These are phyloP conservation scores for Angomonas deanei DNA, from an alignment of 208 protist genomes.

Conservation along the genomic window DNA sequence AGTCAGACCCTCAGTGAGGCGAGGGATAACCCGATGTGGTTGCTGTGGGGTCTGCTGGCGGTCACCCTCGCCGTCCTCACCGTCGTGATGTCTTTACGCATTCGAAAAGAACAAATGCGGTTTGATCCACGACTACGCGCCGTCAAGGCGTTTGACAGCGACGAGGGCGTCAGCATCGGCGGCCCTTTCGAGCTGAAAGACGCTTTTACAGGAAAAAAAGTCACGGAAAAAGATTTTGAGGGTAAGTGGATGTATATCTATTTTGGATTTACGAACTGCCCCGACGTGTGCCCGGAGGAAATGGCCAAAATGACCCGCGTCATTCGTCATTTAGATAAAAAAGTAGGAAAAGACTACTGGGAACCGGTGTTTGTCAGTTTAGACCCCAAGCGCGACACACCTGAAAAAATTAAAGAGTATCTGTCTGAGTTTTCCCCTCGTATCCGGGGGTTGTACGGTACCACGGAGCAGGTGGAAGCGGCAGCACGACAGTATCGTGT, in stretches of 20 bases:
- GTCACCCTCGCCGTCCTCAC: slow-evolving; percentile 45
- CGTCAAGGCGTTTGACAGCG: slow-evolving; percentile 64
- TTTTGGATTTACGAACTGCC: slow-evolving; percentile 97
- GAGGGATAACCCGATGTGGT: slow-evolving; percentile 72
- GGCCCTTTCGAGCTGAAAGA: slow-evolving; percentile 60
- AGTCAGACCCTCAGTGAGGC: slow-evolving; percentile 49
- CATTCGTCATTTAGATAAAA: slow-evolving; percentile 70
- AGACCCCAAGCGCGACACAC: slow-evolving; percentile 90
- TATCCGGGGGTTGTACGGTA: slow-evolving; percentile 90
- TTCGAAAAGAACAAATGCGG: slow-evolving; percentile 69
- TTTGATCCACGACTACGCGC: slow-evolving; percentile 73
- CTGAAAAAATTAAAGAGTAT: slow-evolving; percentile 75
- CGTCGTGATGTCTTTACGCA: slow-evolving; percentile 68
- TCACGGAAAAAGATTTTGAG: slow-evolving; percentile 67
- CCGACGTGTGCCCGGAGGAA: slow-evolving; percentile 95
- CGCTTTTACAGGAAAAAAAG: slow-evolving; percentile 52
- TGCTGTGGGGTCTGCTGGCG: slow-evolving; percentile 65
- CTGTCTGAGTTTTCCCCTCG: slow-evolving; percentile 86
- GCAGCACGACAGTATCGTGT: slow-evolving; percentile 88
- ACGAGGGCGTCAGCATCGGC: slow-evolving; percentile 69
- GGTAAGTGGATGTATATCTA: slow-evolving; percentile 94
- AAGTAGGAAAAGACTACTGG: slow-evolving; percentile 74
- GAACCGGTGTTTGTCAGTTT: slow-evolving; percentile 92
- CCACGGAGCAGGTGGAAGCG: slow-evolving; percentile 67
- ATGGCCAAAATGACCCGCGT: slow-evolving; percentile 92